Conservation (phyloP, 805 yeast species). For the Candida mattraensis region DNA sequence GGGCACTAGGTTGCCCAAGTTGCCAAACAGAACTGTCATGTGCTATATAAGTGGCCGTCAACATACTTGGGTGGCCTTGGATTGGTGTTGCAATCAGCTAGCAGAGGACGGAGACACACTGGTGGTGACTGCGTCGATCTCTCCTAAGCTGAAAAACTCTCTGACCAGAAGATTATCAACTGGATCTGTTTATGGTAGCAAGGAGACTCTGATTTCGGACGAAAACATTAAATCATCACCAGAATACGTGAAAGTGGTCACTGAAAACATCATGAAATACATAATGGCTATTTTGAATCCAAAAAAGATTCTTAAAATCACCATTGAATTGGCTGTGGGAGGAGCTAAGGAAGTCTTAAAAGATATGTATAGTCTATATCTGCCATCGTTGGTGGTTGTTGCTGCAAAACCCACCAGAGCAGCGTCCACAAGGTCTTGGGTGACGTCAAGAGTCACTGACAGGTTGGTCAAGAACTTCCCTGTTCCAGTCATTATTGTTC, state of each 20-base stretch:
- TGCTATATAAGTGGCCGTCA: slow-evolving; percentile 68
- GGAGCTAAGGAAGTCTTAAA: slow-evolving; percentile 53
- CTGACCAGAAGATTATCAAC: slow-evolving; percentile 24
- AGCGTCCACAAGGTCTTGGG: slow-evolving; percentile 57
- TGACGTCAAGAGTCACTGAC: slow-evolving; percentile 61
- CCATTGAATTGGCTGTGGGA: slow-evolving; percentile 63
- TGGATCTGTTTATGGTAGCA: slow-evolving; percentile 7
- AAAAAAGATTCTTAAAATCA: slow-evolving; percentile 45
- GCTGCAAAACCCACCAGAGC: slow-evolving; percentile 54
- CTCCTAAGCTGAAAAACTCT: slow-evolving; percentile 27
- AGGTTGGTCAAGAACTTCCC: slow-evolving; percentile 62
- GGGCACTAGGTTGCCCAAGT: slow-evolving; percentile 30
- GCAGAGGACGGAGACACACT: slow-evolving; percentile 67
- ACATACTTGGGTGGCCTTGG: slow-evolving; percentile 83
- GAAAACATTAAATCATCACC: slow-evolving; percentile 44
- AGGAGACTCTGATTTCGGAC: slow-evolving; percentile 25
- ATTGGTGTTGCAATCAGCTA: slow-evolving; percentile 58
- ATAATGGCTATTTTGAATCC: slow-evolving; percentile 47
- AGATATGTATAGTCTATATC: slow-evolving; percentile 60
- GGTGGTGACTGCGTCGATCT: slow-evolving; percentile 57
- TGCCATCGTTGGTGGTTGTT: slow-evolving; percentile 57
- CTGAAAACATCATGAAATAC: slow-evolving; percentile 54
- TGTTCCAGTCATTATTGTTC: slow-evolving; percentile 66
- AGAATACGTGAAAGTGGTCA: slow-evolving; percentile 44
- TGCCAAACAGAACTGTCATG: slow-evolving; percentile 55